A percentile compares a stretch with the other conserved stretches of the same genome.
Conservation (phyloP, 2,329 filamentous ascomycete genomes). For the Sclerotinia subarctica region DNA sequence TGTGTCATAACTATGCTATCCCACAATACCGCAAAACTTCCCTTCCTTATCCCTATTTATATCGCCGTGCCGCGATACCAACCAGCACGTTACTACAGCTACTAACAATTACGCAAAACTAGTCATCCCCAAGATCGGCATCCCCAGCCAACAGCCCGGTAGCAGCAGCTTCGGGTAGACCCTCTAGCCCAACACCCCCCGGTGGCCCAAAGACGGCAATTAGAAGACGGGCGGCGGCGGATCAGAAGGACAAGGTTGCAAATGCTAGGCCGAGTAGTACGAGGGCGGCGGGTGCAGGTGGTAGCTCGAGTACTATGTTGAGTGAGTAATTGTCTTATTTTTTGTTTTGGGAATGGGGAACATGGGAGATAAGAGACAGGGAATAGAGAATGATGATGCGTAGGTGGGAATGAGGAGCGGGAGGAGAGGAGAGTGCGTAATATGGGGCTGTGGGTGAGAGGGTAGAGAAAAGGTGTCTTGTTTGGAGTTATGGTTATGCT, state of each 20-base stretch:
- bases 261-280: conserved; percentile 93
- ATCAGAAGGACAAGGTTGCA: conserved; percentile 95
- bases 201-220: conserved; percentile 95
- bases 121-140: conserved; percentile 45
- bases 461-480: neutral
- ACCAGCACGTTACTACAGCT: neutral
- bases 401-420: neutral
- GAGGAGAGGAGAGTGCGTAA: neutral
- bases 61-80: neutral
- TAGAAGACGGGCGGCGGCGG: conserved; percentile 89
- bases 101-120: conserved; percentile 14
- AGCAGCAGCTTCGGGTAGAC: conserved; percentile 56
- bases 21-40: neutral
- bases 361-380: neutral
- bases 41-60: neutral
- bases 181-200: conserved; percentile 82
- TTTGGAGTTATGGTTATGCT: neutral
- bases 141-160: conserved; percentile 54
- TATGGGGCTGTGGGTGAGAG: neutral
- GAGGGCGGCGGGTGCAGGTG: conserved; percentile 87
- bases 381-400: neutral
- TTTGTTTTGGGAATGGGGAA: neutral
- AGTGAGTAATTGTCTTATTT: conserved; percentile 56
- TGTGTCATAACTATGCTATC: neutral
- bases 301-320: conserved; percentile 97